These are phyloP conservation scores for Ceratocystis huliohia DNA, from an alignment of 2,329 filamentous ascomycete genomes.

Conservation along the genomic window DNA sequence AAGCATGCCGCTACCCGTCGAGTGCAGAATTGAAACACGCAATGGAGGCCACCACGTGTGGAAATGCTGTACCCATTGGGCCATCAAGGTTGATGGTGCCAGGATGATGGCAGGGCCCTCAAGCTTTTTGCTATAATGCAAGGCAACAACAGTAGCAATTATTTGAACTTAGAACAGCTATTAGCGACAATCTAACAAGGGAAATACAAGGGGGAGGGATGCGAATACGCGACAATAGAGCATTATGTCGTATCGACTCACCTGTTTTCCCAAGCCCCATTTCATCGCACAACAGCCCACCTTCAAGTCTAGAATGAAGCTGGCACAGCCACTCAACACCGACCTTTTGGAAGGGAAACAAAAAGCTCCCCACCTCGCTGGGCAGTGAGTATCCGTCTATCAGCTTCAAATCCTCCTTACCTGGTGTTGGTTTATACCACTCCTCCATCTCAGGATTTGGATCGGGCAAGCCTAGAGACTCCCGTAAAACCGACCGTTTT, in stretches of 20 bases:
- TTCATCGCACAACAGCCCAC: constrained; percentile 91
- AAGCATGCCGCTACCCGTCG: constrained; percentile 92
- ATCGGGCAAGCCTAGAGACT: constrained; percentile 27
- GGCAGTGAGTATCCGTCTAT: constrained; percentile 68
- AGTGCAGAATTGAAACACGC: constrained; percentile 86
- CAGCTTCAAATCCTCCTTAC: constrained; percentile 60
- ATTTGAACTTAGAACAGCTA: constrained; percentile 34
- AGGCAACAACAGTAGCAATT: constrained; percentile 69
- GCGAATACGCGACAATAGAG: not conserved
- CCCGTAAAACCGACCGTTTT: constrained; percentile 17
- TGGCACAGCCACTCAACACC: constrained; percentile 95
- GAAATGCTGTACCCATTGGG: constrained; percentile 97
- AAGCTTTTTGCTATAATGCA: constrained; percentile 83
- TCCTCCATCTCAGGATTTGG: constrained; percentile 40
- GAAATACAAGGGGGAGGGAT: not conserved
- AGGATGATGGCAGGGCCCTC: constrained; percentile 80
- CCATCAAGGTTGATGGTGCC: constrained; percentile 84
- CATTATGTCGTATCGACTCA: constrained; percentile 19
- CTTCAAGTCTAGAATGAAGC: constrained; percentile 75
- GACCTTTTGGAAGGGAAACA: constrained; percentile 96
- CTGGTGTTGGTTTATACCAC: constrained; percentile 79
- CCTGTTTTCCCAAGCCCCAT: constrained; percentile 95
- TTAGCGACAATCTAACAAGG: constrained; percentile 12
- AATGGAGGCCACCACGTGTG: constrained; percentile 99
- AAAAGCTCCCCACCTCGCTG: constrained; percentile 79